Base-by-base conservation (phyloP, 805 yeast species). In the Metschnikowia corniflorae region DNA sequence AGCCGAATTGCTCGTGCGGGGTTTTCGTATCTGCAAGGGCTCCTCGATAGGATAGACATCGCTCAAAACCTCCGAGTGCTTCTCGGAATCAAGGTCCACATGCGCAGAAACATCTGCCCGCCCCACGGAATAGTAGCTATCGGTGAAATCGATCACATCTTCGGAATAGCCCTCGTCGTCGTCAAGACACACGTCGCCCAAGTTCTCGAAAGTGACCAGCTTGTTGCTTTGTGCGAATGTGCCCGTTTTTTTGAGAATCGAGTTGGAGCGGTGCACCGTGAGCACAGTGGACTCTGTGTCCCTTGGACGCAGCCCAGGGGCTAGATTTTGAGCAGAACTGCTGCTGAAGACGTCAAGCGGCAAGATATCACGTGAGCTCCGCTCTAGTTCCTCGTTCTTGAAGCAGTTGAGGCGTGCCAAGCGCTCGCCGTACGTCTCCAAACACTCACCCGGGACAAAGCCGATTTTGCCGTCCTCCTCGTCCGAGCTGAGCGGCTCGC, bases 361-460 rank as follows among this genome's bases (percentile, higher is more conserved):
- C 9, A 39, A 30, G 2, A 34, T 22, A n/a, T 31, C 39, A 6
- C 33, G 39, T 6, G 35, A 31, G 5, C 20, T 30, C 16, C 42
- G 29, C 30, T 76, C 82, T 20, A 74, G 55, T 39, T 82, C 86
- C 58, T 86, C 96, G 61, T 91, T 91, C 49, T 86, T 82, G 77
- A 91, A 86, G 61, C 96, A 86, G 57, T 93, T 93, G 26, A 89
- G 68, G 38, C 97, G 71, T 0, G 98, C 98, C 36, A 93, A 63
- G 40, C 97, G 70, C 61, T 93, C 98, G 31, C 80, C 83, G 43
- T 86, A 88, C 0, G 96, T 86, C 60, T 93, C 98, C 24, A 93
- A 65, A 40, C 93, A 78, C 58, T 93, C 98, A 1, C 97, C 97
- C 1, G 98, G 98, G 2, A 94, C 94, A 66, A 89, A 93, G 1